These are phyloP conservation scores for Geotrichum reessii DNA, from an alignment of 1,139 yeast genomes.

Conservation along the genomic window DNA sequence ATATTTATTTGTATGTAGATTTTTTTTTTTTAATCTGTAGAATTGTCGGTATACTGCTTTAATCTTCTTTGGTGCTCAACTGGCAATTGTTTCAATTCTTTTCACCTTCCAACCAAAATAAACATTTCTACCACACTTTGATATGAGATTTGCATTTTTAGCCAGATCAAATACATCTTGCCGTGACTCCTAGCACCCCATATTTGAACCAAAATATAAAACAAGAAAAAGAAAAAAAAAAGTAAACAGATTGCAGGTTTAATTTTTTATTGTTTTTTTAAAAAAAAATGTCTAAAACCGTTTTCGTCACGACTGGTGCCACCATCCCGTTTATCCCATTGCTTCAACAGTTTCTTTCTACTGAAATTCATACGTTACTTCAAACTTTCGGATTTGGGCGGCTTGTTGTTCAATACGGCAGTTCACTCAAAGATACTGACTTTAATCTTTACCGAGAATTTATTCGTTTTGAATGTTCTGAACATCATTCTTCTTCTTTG, in stretches of 20 bases:
- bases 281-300: constrained; percentile 25
- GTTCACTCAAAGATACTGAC: constrained; percentile 18
- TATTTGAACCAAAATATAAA: no score
- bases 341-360: constrained; percentile 41
- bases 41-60: neutral
- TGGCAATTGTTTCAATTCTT: neutral
- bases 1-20: neutral
- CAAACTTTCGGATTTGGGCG: constrained; percentile 36
- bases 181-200: no score
- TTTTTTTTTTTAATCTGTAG: neutral
- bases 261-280: no score
- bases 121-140: neutral
- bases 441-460: neutral
- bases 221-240: neutral
- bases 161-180: no score
- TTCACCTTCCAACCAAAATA: neutral
- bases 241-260: no score
- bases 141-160: no score
- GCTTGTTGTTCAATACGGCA: constrained; percentile 68
- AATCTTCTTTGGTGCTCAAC: neutral
- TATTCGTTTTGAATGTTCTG: neutral
- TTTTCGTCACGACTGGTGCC: constrained; percentile 75
- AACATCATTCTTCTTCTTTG: no score
- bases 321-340: constrained; percentile 67
- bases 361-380: constrained; percentile 39